Evolutionary conservation across 1,284 basidiomycete species (phyloP).

Genomic region (Moniliophthora roreri): DNA sequence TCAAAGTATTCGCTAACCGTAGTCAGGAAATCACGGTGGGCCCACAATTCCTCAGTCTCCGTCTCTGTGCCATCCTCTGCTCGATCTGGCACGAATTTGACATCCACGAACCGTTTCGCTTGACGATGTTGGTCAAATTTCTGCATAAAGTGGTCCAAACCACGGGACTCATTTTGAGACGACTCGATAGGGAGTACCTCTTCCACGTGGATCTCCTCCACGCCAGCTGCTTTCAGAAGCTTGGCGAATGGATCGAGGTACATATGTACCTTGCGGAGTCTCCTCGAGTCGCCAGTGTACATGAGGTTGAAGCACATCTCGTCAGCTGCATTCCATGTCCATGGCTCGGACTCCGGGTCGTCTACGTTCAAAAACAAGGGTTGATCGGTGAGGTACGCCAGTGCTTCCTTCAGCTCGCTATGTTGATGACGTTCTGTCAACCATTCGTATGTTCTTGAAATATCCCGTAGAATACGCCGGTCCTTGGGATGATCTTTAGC

Average conservation of each 20-base stretch:
- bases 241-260: constrained; percentile 30
- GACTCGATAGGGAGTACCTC: too few relatives aligned
- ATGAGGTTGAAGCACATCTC: constrained; percentile 32
- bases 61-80: too few relatives aligned
- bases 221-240: constrained; percentile 32
- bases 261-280: constrained; percentile 24
- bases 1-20: too few relatives aligned
- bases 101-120: constrained; percentile 27
- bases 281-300: constrained; percentile 21
- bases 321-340: constrained; percentile 33
- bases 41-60: too few relatives aligned
- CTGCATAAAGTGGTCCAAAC: constrained; percentile 20
- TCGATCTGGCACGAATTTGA: constrained; percentile 30
- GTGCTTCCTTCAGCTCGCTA: constrained; percentile 22
- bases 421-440: constrained; percentile 27
- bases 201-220: constrained; percentile 24
- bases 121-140: constrained; percentile 22
- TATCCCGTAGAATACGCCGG: constrained; percentile 27
- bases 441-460: constrained; percentile 38
- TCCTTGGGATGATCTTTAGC: constrained; percentile 25
- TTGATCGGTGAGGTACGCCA: constrained; percentile 15
- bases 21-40: too few relatives aligned
- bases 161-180: constrained; percentile 12
- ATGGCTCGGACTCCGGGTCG: constrained; percentile 19
- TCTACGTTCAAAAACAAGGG: constrained; percentile 40